Evolutionary conservation across 2,329 filamentous ascomycete genomes (phyloP).

Genomic region (Claviceps sp.): DNA sequence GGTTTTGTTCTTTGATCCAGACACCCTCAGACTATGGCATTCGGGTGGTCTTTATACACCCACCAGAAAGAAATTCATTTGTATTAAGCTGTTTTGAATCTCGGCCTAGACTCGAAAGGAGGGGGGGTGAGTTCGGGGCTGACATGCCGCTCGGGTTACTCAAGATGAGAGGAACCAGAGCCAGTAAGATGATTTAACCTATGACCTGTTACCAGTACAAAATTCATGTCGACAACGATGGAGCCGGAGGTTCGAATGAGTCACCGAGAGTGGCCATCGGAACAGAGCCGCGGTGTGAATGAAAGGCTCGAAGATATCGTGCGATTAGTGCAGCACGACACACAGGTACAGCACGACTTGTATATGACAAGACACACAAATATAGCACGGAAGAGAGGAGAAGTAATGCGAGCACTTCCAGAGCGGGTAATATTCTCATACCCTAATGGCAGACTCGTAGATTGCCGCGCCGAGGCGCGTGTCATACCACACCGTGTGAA

Average conservation of each 20-base stretch:
- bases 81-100: not conserved
- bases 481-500: no score
- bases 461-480: not conserved
- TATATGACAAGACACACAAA: not conserved
- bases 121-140: slow-evolving; percentile 2
- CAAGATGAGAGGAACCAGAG: slow-evolving; percentile 1
- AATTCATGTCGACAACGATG: not conserved
- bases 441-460: slow-evolving; percentile 2
- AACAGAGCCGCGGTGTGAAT: not conserved
- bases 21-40: not conserved
- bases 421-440: not conserved
- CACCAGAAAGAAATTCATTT: not conserved
- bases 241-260: not conserved
- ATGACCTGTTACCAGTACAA: no score
- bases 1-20: no score
- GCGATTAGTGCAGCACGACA: no score
- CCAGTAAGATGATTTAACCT: not conserved
- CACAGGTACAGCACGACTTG: not conserved
- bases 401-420: not conserved
- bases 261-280: not conserved
- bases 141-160: slow-evolving; percentile 1
- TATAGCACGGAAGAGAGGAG: not conserved
- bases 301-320: no score
- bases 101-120: not conserved
- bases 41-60: not conserved